A percentile compares a stretch with the other conserved stretches of the same genome.
Evolutionary conservation across 1,284 basidiomycete species (phyloP).

Genomic region (Marasmius fiardii): DNA sequence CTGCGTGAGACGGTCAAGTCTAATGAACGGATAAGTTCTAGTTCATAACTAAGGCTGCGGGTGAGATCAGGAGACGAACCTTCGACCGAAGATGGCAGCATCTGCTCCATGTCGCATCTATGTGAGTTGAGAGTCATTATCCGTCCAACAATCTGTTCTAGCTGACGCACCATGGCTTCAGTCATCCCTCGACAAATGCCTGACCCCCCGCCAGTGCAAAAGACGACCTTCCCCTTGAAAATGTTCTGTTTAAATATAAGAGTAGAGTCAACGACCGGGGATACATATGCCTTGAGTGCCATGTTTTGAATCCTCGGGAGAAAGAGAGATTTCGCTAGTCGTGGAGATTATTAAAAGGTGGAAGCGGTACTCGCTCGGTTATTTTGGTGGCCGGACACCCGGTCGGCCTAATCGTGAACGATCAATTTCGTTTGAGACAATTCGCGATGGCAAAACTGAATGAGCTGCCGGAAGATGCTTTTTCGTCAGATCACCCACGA

Average conservation of each 20-base stretch:
- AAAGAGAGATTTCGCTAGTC: background rate
- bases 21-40: slow-evolving; percentile 25
- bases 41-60: background rate
- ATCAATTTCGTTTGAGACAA: too few relatives aligned
- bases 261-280: slow-evolving; percentile 49
- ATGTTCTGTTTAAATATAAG: slow-evolving; percentile 75
- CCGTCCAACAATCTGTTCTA: slow-evolving; percentile 1
- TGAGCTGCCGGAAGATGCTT: too few relatives aligned
- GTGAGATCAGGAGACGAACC: slow-evolving; percentile 45
- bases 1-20: slow-evolving; percentile 71
- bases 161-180: slow-evolving; percentile 62
- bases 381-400: too few relatives aligned
- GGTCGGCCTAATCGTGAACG: too few relatives aligned
- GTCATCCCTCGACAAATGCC: slow-evolving; percentile 94
- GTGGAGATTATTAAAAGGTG: too few relatives aligned
- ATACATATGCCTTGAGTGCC: slow-evolving; percentile 35
- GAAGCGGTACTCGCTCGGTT: too few relatives aligned
- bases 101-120: slow-evolving; percentile 86
- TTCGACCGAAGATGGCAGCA: slow-evolving; percentile 83
- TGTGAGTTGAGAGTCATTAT: slow-evolving; percentile 5
- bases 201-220: slow-evolving; percentile 88
- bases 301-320: slow-evolving; percentile 22
- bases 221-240: slow-evolving; percentile 91
- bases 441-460: too few relatives aligned
- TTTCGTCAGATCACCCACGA: too few relatives aligned